Conservation (phyloP, 768 basidiomycete species). For the Amanita phalloides region DNA sequence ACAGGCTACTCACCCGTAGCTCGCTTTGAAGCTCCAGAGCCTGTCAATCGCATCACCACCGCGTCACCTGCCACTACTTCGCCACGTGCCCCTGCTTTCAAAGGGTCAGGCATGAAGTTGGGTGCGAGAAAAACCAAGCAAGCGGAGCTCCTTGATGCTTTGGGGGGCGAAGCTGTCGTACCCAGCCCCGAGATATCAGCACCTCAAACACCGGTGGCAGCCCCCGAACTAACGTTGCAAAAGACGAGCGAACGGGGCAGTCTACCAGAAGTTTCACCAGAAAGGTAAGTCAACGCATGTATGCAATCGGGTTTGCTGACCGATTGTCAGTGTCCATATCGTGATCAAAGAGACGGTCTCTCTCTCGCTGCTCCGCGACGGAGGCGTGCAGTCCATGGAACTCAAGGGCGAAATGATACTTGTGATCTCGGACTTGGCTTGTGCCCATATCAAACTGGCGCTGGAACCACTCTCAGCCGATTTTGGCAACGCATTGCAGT, state of each 20-base stretch:
- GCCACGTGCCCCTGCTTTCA: slow-evolving; percentile 74
- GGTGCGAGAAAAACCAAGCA: slow-evolving; percentile 89
- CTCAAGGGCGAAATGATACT: slow-evolving; percentile 94
- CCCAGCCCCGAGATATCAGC: slow-evolving; percentile 27
- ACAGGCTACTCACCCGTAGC: slow-evolving; percentile 59
- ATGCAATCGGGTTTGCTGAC: not conserved
- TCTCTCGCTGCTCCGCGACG: slow-evolving; percentile 77
- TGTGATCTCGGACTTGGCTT: slow-evolving; percentile 66
- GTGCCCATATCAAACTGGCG: slow-evolving; percentile 59
- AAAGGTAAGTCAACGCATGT: slow-evolving; percentile 41
- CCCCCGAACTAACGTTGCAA: slow-evolving; percentile 32
- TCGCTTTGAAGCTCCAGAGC: slow-evolving; percentile 57
- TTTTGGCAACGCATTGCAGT: slow-evolving; percentile 66
- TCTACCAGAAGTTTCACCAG: slow-evolving; percentile 62
- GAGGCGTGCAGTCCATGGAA: slow-evolving; percentile 83
- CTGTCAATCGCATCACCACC: slow-evolving; percentile 24
- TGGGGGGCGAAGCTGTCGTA: slow-evolving; percentile 56
- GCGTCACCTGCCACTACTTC: slow-evolving; percentile 32
- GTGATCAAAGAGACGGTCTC: slow-evolving; percentile 77
- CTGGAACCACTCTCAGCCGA: slow-evolving; percentile 47
- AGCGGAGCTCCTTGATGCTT: slow-evolving; percentile 76
- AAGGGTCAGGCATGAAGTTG: slow-evolving; percentile 92
- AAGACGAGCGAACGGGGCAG: slow-evolving; percentile 42
- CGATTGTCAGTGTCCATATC: slow-evolving; percentile 62
- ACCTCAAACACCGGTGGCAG: slow-evolving; percentile 34